These are phyloP conservation scores for Pythium phragmitis DNA, from an alignment of 352 stramenopile genomes.

Conservation along the genomic window DNA sequence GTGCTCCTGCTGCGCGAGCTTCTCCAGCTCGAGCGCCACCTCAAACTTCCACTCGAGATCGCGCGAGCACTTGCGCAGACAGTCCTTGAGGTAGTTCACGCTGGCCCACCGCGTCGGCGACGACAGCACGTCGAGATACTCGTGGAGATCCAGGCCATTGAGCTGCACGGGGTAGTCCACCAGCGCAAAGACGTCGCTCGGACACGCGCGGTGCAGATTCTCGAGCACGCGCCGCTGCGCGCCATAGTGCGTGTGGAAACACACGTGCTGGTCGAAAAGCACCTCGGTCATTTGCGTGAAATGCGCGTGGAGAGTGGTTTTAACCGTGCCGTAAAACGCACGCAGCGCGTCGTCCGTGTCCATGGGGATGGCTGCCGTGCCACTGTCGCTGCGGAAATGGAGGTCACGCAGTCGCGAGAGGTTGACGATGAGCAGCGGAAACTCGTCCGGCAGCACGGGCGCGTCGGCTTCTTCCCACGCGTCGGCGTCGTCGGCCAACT, in stretches of 20 bases:
- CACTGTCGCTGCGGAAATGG: slow-evolving; percentile 30
- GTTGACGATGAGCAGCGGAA: slow-evolving; percentile 42
- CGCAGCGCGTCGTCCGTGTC: slow-evolving; percentile 29
- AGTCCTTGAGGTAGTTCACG: slow-evolving; percentile 82
- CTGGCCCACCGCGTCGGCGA: slow-evolving; percentile 71
- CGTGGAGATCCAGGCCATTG: slow-evolving; percentile 55
- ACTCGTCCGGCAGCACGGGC: slow-evolving; percentile 35
- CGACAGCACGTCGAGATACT: slow-evolving; percentile 57
- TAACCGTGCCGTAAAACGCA: slow-evolving; percentile 32
- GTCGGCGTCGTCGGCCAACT: slow-evolving; percentile 3
- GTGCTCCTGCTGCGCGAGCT: slow-evolving; percentile 68
- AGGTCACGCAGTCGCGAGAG: slow-evolving; percentile 32
- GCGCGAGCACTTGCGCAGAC: slow-evolving; percentile 63
- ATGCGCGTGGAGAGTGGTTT: slow-evolving; percentile 32
- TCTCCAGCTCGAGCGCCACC: slow-evolving; percentile 63
- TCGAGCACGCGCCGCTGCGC: slow-evolving; percentile 27
- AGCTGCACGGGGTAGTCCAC: slow-evolving; percentile 77
- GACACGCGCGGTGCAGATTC: slow-evolving; percentile 27
- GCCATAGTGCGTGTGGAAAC: slow-evolving; percentile 38
- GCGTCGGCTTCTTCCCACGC: slow-evolving; percentile 30
- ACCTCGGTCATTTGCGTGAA: slow-evolving; percentile 39
- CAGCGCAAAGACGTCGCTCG: slow-evolving; percentile 36
- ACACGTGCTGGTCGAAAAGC: slow-evolving; percentile 40
- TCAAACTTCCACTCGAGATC: slow-evolving; percentile 83
- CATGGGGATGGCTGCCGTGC: slow-evolving; percentile 14